Conservation (phyloP, 164 flowering plant species). For the Tetracentron sinense region DNA sequence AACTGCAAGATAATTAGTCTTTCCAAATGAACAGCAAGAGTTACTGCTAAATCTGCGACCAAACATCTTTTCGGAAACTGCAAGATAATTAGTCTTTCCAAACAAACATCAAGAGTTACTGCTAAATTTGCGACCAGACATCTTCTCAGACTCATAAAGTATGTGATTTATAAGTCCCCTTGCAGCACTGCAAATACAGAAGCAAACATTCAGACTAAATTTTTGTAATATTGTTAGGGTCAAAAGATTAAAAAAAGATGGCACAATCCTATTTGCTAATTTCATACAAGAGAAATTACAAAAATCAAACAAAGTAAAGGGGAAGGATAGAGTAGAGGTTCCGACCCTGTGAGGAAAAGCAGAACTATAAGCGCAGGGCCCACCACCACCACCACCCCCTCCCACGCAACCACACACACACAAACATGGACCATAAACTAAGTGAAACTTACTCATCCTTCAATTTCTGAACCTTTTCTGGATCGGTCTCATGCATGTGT, state of each 20-base stretch:
- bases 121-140: slow-evolving; percentile 86
- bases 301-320: background rate
- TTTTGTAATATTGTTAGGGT: background rate
- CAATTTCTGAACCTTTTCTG: slow-evolving; percentile 80
- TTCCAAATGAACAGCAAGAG: too few relatives aligned
- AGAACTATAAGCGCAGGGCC: too few relatives aligned
- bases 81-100: too few relatives aligned
- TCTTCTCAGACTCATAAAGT: slow-evolving; percentile 68
- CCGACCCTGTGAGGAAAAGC: background rate
- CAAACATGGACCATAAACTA: background rate
- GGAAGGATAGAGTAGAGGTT: background rate
- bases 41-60: too few relatives aligned
- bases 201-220: slow-evolving; percentile 8
- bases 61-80: too few relatives aligned
- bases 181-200: slow-evolving; percentile 73
- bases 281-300: background rate
- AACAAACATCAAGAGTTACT: slow-evolving; percentile 31
- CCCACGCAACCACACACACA: background rate
- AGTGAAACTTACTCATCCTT: slow-evolving; percentile 82
- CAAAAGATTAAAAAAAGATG: too few relatives aligned
- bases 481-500: slow-evolving; percentile 87
- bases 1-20: background rate
- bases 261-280: background rate
- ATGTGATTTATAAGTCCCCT: slow-evolving; percentile 97
- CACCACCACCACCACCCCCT: background rate